A percentile compares a stretch with the other conserved stretches of the same genome.
These are phyloP conservation scores for Exsudoporus floridanus DNA, from an alignment of 1,284 basidiomycete genomes.

Conservation along the genomic window DNA sequence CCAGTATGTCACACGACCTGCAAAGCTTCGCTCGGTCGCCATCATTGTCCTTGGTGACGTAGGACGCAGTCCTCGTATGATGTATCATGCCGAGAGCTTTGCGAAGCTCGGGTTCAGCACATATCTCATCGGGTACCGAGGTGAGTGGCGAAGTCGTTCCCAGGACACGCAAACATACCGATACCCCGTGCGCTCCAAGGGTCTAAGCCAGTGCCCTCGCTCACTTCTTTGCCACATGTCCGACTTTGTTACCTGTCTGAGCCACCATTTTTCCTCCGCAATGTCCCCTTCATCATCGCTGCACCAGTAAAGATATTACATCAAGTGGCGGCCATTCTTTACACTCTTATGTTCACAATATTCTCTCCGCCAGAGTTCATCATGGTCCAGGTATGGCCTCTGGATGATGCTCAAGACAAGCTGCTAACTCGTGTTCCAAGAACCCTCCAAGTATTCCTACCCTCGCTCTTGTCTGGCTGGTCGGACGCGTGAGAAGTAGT, in stretches of 20 bases:
- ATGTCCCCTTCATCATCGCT: slow-evolving; percentile 71
- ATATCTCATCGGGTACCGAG: slow-evolving; percentile 83
- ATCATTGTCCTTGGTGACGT: slow-evolving; percentile 96
- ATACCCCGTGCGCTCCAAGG: slow-evolving; percentile 44
- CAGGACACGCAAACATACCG: not conserved
- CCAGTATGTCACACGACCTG: slow-evolving; percentile 33
- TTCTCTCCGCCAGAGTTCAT: slow-evolving; percentile 79
- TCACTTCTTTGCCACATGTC: slow-evolving; percentile 64
- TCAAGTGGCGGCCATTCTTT: slow-evolving; percentile 66
- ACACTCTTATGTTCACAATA: slow-evolving; percentile 61
- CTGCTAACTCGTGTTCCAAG: slow-evolving; percentile 43
- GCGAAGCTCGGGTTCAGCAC: slow-evolving; percentile 80
- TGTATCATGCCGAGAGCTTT: slow-evolving; percentile 96
- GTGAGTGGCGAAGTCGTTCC: slow-evolving; percentile 42
- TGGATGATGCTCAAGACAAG: not conserved
- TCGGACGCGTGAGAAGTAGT: slow-evolving; percentile 64
- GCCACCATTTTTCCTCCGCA: slow-evolving; percentile 55
- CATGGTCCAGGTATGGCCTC: slow-evolving; percentile 76
- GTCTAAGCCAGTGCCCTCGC: slow-evolving; percentile 68
- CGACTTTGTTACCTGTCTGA: slow-evolving; percentile 67
- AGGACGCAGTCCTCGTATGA: slow-evolving; percentile 95
- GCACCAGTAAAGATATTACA: slow-evolving; percentile 81
- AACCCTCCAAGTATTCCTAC: slow-evolving; percentile 98
- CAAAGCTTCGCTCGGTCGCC: slow-evolving; percentile 66
- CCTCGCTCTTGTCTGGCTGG: slow-evolving; percentile 80